These are phyloP conservation scores for Sporothrix variecibatus DNA, from an alignment of 2,329 filamentous ascomycete genomes.

Conservation along the genomic window DNA sequence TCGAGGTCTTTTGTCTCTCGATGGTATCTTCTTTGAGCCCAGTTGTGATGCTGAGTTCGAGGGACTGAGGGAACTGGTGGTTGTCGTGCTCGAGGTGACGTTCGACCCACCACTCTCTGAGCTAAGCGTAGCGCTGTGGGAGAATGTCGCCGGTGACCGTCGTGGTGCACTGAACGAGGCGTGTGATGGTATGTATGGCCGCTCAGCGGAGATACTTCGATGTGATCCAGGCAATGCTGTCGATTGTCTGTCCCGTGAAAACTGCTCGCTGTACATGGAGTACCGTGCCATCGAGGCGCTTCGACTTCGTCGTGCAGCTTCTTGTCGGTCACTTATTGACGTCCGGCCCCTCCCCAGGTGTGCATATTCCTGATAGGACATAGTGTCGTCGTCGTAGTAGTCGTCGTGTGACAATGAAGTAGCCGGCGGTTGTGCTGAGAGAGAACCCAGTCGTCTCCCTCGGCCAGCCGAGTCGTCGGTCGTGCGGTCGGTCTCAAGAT, in stretches of 20 bases:
- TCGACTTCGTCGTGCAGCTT: slow-evolving; percentile 5
- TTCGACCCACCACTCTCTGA: slow-evolving; percentile 26
- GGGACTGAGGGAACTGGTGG: slow-evolving; percentile 31
- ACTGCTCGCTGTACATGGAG: slow-evolving; percentile 19
- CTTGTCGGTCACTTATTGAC: slow-evolving; percentile 7
- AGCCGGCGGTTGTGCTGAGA: not conserved
- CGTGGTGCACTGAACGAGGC: slow-evolving; percentile 35
- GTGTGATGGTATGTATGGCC: slow-evolving; percentile 30
- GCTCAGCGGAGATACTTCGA: slow-evolving; percentile 28
- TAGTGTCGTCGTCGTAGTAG: slow-evolving; percentile 8
- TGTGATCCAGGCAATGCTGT: not conserved
- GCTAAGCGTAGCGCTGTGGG: slow-evolving; percentile 23
- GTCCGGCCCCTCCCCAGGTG: slow-evolving; percentile 30
- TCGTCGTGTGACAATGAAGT: not conserved
- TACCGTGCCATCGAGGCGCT: slow-evolving; percentile 19
- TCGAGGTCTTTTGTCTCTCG: not conserved
- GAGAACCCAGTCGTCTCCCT: slow-evolving; percentile 8
- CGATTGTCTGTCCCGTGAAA: slow-evolving; percentile 3
- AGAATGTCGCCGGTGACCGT: slow-evolving; percentile 20
- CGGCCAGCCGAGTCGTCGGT: not conserved
- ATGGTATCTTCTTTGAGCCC: not conserved
- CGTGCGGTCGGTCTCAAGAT: not conserved
- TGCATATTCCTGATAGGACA: slow-evolving; percentile 34
- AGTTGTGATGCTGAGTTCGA: slow-evolving; percentile 34
- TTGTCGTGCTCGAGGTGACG: slow-evolving; percentile 14